Evolutionary conservation across 164 flowering plant species (phyloP).

Genomic region (Annona cherimola): DNA sequence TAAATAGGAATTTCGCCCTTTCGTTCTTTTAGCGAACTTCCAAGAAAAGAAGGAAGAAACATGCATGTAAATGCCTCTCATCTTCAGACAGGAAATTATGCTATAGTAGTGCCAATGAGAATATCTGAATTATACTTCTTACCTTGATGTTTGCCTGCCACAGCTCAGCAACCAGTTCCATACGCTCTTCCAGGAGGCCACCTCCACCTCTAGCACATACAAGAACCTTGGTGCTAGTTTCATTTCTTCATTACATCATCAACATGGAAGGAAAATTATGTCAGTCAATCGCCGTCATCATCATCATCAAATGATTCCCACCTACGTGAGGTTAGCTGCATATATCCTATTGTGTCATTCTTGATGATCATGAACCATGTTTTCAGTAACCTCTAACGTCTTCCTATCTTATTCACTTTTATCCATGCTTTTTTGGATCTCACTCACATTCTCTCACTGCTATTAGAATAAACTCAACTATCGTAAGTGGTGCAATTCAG

Average conservation of each 20-base stretch:
- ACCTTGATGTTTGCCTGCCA: slow-evolving; percentile 89
- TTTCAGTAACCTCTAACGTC: no score
- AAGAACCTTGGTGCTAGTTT: slow-evolving; percentile 49
- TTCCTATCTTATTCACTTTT: no score
- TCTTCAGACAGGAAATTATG: not conserved
- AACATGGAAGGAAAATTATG: not conserved
- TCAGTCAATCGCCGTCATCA: not conserved
- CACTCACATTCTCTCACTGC: no score
- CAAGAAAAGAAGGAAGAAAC: no score
- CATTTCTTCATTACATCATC: slow-evolving; percentile 48
- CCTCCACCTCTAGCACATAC: slow-evolving; percentile 97
- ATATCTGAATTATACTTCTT: not conserved
- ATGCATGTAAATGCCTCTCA: not conserved
- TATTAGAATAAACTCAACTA: no score
- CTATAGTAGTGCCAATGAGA: not conserved
- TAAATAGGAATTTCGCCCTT: not conserved
- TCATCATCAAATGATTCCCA: no score
- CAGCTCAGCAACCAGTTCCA: slow-evolving; percentile 81
- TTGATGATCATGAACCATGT: no score
- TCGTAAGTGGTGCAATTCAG: no score
- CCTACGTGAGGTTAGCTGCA: no score
- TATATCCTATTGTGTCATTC: no score
- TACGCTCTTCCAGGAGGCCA: slow-evolving; percentile 80
- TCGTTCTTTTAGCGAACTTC: no score
- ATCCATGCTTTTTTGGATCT: no score